These are phyloP conservation scores for Coemansia umbellata DNA, from an alignment of 192 early-diverging fungal species.

Conservation along the genomic window DNA sequence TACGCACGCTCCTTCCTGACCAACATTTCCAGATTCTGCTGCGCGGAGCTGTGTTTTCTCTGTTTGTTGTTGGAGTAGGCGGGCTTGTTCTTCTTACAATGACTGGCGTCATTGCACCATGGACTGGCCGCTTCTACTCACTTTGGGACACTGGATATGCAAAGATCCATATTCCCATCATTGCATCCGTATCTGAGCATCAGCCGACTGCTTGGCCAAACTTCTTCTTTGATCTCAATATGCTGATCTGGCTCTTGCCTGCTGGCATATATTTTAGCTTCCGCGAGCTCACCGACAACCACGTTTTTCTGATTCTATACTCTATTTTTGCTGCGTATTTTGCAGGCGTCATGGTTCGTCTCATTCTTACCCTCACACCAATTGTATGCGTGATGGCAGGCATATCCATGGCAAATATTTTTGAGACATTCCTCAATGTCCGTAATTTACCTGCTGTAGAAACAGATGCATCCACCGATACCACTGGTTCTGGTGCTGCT, in stretches of 20 bases:
- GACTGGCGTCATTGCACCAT: conserved; percentile 90
- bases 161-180: conserved; percentile 99
- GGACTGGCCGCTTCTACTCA: conserved; percentile 99
- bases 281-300: conserved; percentile 89
- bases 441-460: conserved; percentile 1
- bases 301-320: conserved; percentile 98
- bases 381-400: conserved; percentile 94
- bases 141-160: conserved; percentile 99
- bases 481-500: no score
- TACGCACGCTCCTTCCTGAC: conserved; percentile 72
- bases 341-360: conserved; percentile 99
- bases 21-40: conserved; percentile 85
- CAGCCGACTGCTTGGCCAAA: conserved; percentile 99
- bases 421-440: conserved; percentile 78
- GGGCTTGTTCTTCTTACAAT: conserved; percentile 72
- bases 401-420: conserved; percentile 80
- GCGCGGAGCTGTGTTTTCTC: conserved; percentile 56
- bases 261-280: conserved; percentile 98
- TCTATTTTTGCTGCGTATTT: conserved; percentile 98
- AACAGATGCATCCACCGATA: not conserved
- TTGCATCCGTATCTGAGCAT: conserved; percentile 99
- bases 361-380: conserved; percentile 97
- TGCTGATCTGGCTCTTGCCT: conserved; percentile 95
- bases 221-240: conserved; percentile 98
- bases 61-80: conserved; percentile 53